Percentiles rank a stretch among this genome's conserved stretches.
phyloP scores from a whole-genome alignment of 2,329 filamentous ascomycete genomes.

The Botrytis squamosa region DNA sequence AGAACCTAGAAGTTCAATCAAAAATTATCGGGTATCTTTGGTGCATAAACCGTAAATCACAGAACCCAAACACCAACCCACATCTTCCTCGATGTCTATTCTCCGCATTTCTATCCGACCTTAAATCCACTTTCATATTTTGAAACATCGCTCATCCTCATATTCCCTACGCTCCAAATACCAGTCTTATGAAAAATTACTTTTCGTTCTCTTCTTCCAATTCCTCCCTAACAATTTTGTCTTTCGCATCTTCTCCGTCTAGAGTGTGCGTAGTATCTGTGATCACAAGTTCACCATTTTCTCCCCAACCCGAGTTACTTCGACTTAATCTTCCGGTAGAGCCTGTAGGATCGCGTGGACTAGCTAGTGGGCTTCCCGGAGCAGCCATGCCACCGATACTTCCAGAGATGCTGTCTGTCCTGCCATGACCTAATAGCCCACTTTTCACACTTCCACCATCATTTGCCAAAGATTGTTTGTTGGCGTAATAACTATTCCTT shows the following conservation, averaged over 20 bases:
- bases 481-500: slow-evolving; percentile 77
- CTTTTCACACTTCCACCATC: slow-evolving; percentile 79
- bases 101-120: neutral
- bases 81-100: slow-evolving; percentile 1
- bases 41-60: slow-evolving; percentile 14
- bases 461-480: slow-evolving; percentile 48
- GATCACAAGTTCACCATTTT: slow-evolving; percentile 15
- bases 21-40: slow-evolving; percentile 19
- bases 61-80: slow-evolving; percentile 10
- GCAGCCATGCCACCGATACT: slow-evolving; percentile 62
- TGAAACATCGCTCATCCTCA: neutral
- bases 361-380: slow-evolving; percentile 60
- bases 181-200: neutral
- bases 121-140: neutral
- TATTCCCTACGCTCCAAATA: neutral
- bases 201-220: neutral
- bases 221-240: neutral
- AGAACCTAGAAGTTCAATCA: slow-evolving; percentile 10
- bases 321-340: slow-evolving; percentile 34
- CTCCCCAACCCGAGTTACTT: slow-evolving; percentile 36
- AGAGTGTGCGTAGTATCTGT: neutral
- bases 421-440: slow-evolving; percentile 70
- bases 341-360: slow-evolving; percentile 46
- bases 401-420: slow-evolving; percentile 78
- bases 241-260: neutral